Conservation (phyloP, 257 asterid genomes). For the Euphrasia confusa region DNA sequence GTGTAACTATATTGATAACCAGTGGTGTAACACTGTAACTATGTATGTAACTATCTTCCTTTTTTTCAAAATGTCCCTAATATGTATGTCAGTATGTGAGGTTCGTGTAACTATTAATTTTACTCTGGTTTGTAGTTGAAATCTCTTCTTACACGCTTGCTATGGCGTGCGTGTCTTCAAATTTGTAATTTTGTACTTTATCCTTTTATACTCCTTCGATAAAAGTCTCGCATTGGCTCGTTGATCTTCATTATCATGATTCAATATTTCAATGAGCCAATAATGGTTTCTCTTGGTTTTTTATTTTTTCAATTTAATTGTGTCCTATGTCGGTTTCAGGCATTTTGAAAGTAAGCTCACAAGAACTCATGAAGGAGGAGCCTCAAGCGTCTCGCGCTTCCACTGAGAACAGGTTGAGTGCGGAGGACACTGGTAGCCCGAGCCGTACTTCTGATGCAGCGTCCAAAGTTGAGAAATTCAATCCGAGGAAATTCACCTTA, state of each 20-base stretch:
- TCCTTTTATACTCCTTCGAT: neutral
- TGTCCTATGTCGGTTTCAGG: constrained; percentile 21
- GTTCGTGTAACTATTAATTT: too few relatives aligned
- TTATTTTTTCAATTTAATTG: neutral
- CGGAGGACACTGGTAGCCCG: neutral
- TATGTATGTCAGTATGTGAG: too few relatives aligned
- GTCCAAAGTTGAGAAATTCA: constrained; percentile 16
- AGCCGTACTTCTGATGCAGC: constrained; percentile 19
- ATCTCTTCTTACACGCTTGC: too few relatives aligned
- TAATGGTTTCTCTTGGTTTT: neutral
- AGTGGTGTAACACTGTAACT: too few relatives aligned
- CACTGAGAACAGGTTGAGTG: constrained; percentile 1
- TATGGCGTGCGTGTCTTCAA: too few relatives aligned
- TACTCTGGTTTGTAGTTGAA: too few relatives aligned
- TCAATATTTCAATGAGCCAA: neutral
- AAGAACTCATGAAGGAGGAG: constrained; percentile 13
- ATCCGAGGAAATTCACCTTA: constrained; percentile 26
- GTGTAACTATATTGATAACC: too few relatives aligned
- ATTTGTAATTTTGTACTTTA: too few relatives aligned
- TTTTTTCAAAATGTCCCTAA: too few relatives aligned
- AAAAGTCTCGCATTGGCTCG: neutral
- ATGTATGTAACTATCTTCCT: too few relatives aligned
- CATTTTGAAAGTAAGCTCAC: constrained; percentile 3
- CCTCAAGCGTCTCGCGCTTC: constrained; percentile 14
- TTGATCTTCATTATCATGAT: neutral